These are phyloP conservation scores for Verticillium longisporum DNA, from an alignment of 2,329 filamentous ascomycete species.

Conservation along the genomic window DNA sequence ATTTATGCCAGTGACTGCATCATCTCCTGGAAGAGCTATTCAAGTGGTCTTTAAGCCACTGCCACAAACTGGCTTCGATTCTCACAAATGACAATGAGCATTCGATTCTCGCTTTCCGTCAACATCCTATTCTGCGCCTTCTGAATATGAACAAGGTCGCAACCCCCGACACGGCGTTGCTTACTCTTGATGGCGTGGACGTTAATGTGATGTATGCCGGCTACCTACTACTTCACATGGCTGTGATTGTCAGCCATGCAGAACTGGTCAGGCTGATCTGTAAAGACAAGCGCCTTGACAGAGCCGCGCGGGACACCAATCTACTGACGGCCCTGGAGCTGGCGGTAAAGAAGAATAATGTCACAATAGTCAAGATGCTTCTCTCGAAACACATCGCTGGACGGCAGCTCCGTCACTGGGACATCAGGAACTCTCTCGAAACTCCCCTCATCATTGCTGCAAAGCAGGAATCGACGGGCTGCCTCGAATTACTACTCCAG, in stretches of 20 bases:
- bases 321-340: background rate
- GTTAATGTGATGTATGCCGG: background rate
- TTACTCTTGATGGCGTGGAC: background rate
- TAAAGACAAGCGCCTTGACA: background rate
- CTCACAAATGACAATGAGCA: background rate
- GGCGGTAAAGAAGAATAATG: background rate
- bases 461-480: background rate
- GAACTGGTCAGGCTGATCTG: background rate
- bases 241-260: background rate
- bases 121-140: too few species aligned
- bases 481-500: background rate
- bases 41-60: background rate
- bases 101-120: too few species aligned
- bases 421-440: background rate
- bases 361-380: background rate
- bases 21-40: background rate
- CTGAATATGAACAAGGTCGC: background rate
- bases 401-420: conserved; percentile 46
- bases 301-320: background rate
- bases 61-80: background rate
- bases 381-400: background rate
- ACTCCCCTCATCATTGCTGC: background rate
- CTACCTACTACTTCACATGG: background rate
- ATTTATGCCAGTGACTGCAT: background rate
- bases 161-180: background rate